Evolutionary conservation across 208 protist genomes (phyloP), one percentile per base, ranked within the genome.

Genomic region (Trypanosoma cruzi): DNA sequence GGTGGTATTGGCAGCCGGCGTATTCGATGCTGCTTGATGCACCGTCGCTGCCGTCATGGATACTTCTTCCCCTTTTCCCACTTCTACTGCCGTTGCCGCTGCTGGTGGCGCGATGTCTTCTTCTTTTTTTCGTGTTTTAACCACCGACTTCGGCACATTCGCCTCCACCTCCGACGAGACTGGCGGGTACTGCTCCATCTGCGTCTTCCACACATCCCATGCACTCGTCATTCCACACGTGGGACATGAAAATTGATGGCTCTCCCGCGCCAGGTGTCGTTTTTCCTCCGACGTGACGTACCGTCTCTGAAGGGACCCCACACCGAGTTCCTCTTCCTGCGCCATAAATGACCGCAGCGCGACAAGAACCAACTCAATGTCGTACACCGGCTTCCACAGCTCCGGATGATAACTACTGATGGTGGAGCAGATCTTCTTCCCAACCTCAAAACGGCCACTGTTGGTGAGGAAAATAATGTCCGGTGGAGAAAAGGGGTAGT

Each of bases 321-420:
- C 63, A 13, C 88, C 90, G 26, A 73, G 42, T 49, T 95, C 83
- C 22, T 93, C 93, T n/a, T 93, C 84, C 68, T 89, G 82, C 13
- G 62, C 75, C 93, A 97, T 97, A 64, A 96, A 97, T 14, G 79
- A 62, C 1, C 87, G 87, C 28, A 97, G 75, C 14, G 89, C 80
- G 2, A 77, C 73, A 1, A 97, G 67, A 5, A 94, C 81, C 18
- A 90, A 80, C 11, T 61, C 42, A 7, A 96, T 73, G 46, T 89
- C 82, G 75, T 92, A 97, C 28, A 76, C 73, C 2, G 93, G 92
- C 44, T 82, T 75, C 93, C 95, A 98, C 57, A 78, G 55, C 82
- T 98, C 92, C 60, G 85, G 88, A 74, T 98, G 95, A 67, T 90
- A 97, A 56, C 76, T 88, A 60, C 87, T 94, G 28, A 97, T 84